Percentiles rank a stretch among this genome's conserved stretches.
Conservation (phyloP, 2,329 filamentous ascomycete species). For the Chalara sp. region DNA sequence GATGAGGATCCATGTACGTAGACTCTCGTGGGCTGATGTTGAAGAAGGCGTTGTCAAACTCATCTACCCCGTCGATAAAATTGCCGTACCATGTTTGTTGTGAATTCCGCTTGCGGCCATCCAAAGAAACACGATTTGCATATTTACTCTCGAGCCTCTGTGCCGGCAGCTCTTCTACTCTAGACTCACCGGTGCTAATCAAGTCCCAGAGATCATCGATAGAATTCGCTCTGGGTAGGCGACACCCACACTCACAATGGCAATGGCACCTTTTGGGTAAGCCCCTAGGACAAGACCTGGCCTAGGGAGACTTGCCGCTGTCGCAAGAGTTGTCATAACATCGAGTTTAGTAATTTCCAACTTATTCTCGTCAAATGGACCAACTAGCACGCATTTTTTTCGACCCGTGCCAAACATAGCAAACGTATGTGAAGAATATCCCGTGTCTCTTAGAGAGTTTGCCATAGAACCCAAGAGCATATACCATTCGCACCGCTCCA, state of each 20-base stretch:
- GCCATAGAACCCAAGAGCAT: no score
- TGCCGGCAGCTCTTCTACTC: constrained; percentile 20
- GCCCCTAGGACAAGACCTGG: no score
- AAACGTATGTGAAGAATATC: no score
- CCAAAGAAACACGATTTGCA: no score
- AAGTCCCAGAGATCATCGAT: constrained; percentile 67
- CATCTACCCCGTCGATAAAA: neutral
- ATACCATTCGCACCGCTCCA: no score
- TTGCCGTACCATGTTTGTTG: constrained; percentile 1
- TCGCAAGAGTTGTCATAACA: no score
- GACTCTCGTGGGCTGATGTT: constrained; percentile 17
- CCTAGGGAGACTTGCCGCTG: no score
- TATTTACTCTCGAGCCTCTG: constrained; percentile 11
- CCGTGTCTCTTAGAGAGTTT: no score
- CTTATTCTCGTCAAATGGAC: no score
- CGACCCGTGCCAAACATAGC: no score
- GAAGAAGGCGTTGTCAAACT: constrained; percentile 16
- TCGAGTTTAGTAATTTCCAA: no score
- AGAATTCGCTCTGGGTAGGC: constrained; percentile 42
- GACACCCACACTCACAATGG: constrained; percentile 44
- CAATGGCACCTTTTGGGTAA: constrained; percentile 28
- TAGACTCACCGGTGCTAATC: constrained; percentile 51
- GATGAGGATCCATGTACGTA: constrained; percentile 22
- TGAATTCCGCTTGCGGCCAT: constrained; percentile 5
- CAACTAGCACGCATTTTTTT: no score